Evolutionary conservation across 2,329 filamentous ascomycete species (phyloP).

Genomic region (Chrysoporthe austroafricana): DNA sequence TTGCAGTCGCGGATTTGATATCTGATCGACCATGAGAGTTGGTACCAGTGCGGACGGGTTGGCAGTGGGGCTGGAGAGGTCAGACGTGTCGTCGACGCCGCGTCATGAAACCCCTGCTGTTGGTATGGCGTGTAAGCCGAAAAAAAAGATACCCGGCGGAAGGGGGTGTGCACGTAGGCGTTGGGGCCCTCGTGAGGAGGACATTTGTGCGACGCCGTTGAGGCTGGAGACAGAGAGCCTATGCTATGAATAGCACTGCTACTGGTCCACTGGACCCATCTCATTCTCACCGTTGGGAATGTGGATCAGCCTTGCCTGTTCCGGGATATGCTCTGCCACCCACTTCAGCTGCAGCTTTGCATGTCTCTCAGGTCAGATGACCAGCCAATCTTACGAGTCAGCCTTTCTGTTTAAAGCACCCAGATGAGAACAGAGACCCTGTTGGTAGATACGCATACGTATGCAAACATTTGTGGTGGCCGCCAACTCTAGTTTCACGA

Average conservation of each 20-base stretch:
- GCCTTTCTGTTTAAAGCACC: not conserved
- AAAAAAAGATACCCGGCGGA: not conserved
- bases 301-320: not conserved
- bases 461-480: not conserved
- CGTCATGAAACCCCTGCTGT: not conserved
- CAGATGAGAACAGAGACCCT: not conserved
- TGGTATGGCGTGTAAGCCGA: not conserved
- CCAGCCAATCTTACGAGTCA: not conserved
- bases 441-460: not conserved
- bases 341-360: not conserved
- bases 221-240: not conserved
- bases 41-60: not conserved
- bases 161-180: too few relatives aligned
- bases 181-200: not conserved
- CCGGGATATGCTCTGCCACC: not conserved
- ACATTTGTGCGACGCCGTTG: too few relatives aligned
- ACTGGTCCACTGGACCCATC: not conserved
- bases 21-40: not conserved
- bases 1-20: not conserved
- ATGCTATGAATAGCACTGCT: not conserved
- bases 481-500: not conserved
- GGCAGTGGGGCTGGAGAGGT: not conserved
- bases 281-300: constrained; percentile 1
- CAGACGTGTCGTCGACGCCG: not conserved
- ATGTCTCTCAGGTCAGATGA: not conserved